Percentiles rank a stretch among this genome's conserved stretches.
These are phyloP conservation scores for Miscanthus lutarioriparius DNA, from an alignment of 176 grass and related monocot genomes.

Conservation along the genomic window DNA sequence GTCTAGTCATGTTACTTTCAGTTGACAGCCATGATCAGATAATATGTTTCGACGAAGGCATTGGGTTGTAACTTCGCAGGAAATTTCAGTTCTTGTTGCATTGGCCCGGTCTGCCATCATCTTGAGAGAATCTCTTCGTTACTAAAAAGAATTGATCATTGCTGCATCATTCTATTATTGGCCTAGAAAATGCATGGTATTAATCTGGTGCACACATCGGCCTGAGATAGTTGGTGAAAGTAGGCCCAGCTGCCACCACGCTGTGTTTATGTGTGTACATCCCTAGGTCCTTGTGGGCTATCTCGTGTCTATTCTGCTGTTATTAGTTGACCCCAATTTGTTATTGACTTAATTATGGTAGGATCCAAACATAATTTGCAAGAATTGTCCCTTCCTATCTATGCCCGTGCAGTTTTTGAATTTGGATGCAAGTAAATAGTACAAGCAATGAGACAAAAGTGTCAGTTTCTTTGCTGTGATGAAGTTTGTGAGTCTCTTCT, in stretches of 20 bases:
- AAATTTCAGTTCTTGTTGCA: neutral
- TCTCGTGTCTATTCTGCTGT: conserved; percentile 19
- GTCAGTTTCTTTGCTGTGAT: neutral
- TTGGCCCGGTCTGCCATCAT: neutral
- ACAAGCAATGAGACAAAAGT: neutral
- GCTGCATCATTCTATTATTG: neutral
- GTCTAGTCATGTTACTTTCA: neutral
- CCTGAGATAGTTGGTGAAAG: conserved; percentile 32
- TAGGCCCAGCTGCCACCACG: conserved; percentile 15
- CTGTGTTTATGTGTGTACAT: neutral
- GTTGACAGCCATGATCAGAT: neutral
- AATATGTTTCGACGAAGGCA: neutral
- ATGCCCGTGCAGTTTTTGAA: neutral
- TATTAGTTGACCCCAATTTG: conserved; percentile 20
- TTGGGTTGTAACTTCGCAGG: neutral
- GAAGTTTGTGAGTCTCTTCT: neutral
- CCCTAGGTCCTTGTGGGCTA: conserved; percentile 15
- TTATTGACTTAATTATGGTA: neutral
- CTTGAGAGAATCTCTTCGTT: neutral
- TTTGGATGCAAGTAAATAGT: neutral
- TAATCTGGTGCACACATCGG: conserved; percentile 13
- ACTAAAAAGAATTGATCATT: neutral
- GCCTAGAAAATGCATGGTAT: neutral
- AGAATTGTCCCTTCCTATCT: neutral
- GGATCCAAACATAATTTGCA: conserved; percentile 15